Conservation (phyloP, 257 asterid species). For the Solanum paucissectum region DNA sequence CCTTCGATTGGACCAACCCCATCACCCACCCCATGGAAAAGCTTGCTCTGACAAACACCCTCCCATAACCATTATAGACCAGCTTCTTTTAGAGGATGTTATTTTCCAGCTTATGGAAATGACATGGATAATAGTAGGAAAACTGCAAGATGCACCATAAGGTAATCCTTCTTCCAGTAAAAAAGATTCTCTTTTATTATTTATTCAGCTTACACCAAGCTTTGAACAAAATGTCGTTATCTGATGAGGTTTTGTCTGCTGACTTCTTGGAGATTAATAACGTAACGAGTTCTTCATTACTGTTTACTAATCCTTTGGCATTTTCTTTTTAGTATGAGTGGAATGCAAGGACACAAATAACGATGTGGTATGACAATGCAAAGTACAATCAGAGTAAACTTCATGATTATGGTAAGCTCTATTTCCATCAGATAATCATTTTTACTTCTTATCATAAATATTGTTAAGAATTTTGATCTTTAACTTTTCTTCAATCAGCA, state of each 20-base stretch:
- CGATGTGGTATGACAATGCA: slow-evolving; percentile 92
- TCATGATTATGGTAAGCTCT: slow-evolving; percentile 70
- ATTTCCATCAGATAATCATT: not conserved
- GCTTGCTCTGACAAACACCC: not conserved
- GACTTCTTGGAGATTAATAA: not conserved
- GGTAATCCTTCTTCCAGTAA: not conserved
- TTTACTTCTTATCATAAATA: not conserved
- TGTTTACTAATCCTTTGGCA: not conserved
- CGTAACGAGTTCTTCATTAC: not conserved
- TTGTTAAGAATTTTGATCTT: not conserved
- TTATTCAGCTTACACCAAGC: not conserved
- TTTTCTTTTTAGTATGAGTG: slow-evolving; percentile 57
- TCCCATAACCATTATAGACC: not conserved
- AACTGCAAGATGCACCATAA: not conserved
- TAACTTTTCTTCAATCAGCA: slow-evolving; percentile 32
- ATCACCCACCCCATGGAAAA: not conserved
- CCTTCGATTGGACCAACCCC: not conserved
- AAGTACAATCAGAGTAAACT: slow-evolving; percentile 57
- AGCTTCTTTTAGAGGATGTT: not conserved
- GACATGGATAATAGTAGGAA: not conserved
- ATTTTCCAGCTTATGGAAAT: not conserved
- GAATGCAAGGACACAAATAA: slow-evolving; percentile 96
- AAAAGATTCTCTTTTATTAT: not conserved
- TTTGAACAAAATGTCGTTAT: not conserved
- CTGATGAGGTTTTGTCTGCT: not conserved